phyloP scores from a whole-genome alignment of 495 filamentous ascomycete genomes.

The Penicillium dipodomyicola region DNA sequence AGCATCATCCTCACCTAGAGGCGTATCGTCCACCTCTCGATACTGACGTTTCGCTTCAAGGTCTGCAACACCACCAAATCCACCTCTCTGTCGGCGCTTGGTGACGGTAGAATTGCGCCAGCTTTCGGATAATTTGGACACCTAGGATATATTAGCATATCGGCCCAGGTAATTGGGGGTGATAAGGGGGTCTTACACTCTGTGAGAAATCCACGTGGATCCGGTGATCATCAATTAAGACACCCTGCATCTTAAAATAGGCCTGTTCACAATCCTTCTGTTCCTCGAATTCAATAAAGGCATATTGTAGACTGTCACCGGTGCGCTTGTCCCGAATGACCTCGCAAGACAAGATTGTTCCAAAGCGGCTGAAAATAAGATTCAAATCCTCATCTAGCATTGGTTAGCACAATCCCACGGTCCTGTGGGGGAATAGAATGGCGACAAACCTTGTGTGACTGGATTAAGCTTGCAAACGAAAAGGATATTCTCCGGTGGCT shows the following conservation, averaged over 20 bases:
- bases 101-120: conserved; percentile 87
- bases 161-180: not conserved
- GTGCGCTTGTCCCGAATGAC: conserved; percentile 94
- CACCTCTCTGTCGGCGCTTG: conserved; percentile 72
- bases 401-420: conserved; percentile 4
- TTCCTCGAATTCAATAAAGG: conserved; percentile 95
- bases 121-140: conserved; percentile 80
- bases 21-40: conserved; percentile 59
- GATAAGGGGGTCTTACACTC: conserved; percentile 59
- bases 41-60: conserved; percentile 92
- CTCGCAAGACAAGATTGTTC: conserved; percentile 92
- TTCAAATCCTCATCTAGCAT: conserved; percentile 80
- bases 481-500: conserved; percentile 93
- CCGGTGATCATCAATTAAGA: conserved; percentile 94
- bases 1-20: conserved; percentile 53
- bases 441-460: conserved; percentile 69
- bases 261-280: conserved; percentile 91
- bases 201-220: conserved; percentile 99
- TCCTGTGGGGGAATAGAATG: not conserved
- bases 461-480: conserved; percentile 99
- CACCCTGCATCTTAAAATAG: conserved; percentile 97
- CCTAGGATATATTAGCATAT: conserved; percentile 41
- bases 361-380: conserved; percentile 95
- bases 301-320: conserved; percentile 93
- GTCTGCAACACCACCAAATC: conserved; percentile 83